Evolutionary conservation across 768 basidiomycete species (phyloP).

Genomic region (Crassisporium funariophilum): DNA sequence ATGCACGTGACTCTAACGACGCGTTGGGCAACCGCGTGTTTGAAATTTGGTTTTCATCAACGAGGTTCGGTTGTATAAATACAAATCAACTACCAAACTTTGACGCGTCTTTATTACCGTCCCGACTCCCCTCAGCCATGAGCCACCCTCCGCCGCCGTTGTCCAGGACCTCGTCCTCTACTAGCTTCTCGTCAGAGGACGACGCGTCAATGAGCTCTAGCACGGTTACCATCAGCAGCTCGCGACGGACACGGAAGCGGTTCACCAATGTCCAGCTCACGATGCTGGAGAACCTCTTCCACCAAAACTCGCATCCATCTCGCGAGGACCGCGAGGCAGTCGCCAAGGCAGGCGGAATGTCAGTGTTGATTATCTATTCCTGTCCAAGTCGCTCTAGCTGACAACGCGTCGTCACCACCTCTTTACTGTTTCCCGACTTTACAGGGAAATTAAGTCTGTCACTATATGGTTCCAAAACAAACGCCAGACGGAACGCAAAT

Average conservation of each 20-base stretch:
- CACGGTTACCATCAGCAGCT: slow-evolving; percentile 31
- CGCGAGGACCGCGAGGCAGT: slow-evolving; percentile 70
- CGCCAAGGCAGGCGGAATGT: slow-evolving; percentile 66
- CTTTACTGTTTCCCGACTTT: background rate
- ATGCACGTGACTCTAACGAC: slow-evolving; percentile 21
- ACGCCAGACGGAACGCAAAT: slow-evolving; percentile 68
- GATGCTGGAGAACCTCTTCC: slow-evolving; percentile 74
- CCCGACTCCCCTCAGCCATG: slow-evolving; percentile 10
- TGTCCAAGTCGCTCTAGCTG: slow-evolving; percentile 3
- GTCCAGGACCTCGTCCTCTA: slow-evolving; percentile 56
- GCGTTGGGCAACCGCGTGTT: slow-evolving; percentile 18
- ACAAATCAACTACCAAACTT: slow-evolving; percentile 9
- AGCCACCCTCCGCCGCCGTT: slow-evolving; percentile 28
- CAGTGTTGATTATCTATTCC: slow-evolving; percentile 30
- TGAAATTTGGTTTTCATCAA: slow-evolving; percentile 20
- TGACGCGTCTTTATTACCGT: slow-evolving; percentile 9
- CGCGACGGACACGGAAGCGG: slow-evolving; percentile 67
- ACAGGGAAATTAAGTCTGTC: slow-evolving; percentile 67
- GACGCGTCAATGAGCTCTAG: slow-evolving; percentile 44
- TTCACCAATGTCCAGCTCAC: slow-evolving; percentile 70
- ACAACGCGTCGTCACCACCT: background rate
- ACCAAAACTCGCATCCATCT: slow-evolving; percentile 73
- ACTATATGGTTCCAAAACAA: slow-evolving; percentile 89
- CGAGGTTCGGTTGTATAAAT: slow-evolving; percentile 26
- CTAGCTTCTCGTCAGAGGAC: slow-evolving; percentile 49